Percentiles rank a stretch among this genome's conserved stretches.
These are phyloP conservation scores for Pseudogymnoascus sp. DNA, from an alignment of 2,329 filamentous ascomycete genomes.

Conservation along the genomic window DNA sequence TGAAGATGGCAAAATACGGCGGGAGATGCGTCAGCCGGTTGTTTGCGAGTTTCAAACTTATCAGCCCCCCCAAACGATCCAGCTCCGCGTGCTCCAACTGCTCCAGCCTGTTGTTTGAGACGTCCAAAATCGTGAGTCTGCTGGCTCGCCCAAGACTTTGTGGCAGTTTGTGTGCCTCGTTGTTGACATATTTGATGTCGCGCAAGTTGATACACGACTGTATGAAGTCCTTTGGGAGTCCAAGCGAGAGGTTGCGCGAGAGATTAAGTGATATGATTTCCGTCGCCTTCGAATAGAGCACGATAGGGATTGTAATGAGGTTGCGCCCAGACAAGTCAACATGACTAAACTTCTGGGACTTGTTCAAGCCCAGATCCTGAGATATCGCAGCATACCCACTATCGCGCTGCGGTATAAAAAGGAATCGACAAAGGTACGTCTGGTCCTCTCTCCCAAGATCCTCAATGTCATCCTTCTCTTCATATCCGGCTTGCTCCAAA, in stretches of 20 bases:
- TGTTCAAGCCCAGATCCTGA: conserved; percentile 69
- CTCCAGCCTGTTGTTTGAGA: conserved; percentile 89
- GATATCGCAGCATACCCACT: conserved; percentile 67
- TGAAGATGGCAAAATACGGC: conserved; percentile 73
- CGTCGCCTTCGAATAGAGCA: conserved; percentile 78
- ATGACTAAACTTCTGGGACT: conserved; percentile 85
- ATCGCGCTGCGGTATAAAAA: conserved; percentile 84
- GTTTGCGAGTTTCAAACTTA: conserved; percentile 89
- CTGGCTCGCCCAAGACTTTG: conserved; percentile 74
- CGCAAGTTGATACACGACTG: conserved; percentile 84
- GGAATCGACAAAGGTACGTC: conserved; percentile 91
- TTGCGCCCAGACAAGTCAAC: conserved; percentile 87
- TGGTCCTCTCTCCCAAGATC: conserved; percentile 95
- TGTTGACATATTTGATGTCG: conserved; percentile 93
- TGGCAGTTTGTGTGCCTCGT: conserved; percentile 81
- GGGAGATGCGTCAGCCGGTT: conserved; percentile 78
- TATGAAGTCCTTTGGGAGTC: conserved; percentile 93
- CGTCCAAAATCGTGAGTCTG: conserved; percentile 79
- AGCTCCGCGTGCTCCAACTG: conserved; percentile 80
- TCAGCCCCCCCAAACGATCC: conserved; percentile 62
- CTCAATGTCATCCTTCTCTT: conserved; percentile 76
- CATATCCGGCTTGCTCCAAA: conserved; percentile 86
- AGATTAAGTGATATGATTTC: conserved; percentile 95
- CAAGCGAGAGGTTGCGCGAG: conserved; percentile 82
- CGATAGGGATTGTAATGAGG: conserved; percentile 89